Base-by-base conservation (phyloP, 805 yeast species). In the Brettanomyces custersianus region DNA sequence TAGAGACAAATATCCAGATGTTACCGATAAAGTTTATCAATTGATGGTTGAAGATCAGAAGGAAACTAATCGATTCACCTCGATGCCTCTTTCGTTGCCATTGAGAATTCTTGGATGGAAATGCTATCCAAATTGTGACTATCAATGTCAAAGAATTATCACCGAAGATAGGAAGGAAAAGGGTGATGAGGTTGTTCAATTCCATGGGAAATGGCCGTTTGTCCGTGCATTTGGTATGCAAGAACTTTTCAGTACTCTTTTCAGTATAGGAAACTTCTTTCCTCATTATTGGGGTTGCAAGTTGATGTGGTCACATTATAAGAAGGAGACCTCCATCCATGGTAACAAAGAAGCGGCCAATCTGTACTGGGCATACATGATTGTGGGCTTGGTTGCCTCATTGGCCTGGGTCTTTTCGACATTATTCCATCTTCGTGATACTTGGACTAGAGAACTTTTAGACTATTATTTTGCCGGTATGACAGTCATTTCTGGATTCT, bases 131-230 rank as follows among this genome's bases (percentile, higher is more conserved):
- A 78, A 92, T 51, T 92, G 98, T 59, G 97, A 92, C 59, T 92
- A 92, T 57, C 81, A 77, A 47, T 92, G 98, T 55, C 97, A 92
- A 56, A 77, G 86, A 38, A 53, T 74, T 7, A 63, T 90, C 31
- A 87, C 95, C 0, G 49, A 51, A 2, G 62, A 70, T 26, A 64
- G 95, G 17, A 57, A 61, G 12, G 44, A 39, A 0, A 44, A 58
- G 2, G 65, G 68, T n/a, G 66, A 70, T 40, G 78, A 75, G 38
- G 62, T 85, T 0, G 68, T 69, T 28, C 98, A 92, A 55, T 92
- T 85, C 60, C 96, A 92, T 57, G 98, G 98, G 0, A 92, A 92
- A 61, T 92, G 98, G 98, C 97, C 97, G 2, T 92, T 92, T 50
- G 42, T 65, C 13, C 67, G 98, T 34, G 51, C 82, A 0, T 58